phyloP scores from a whole-genome alignment of 345 rosid genomes.

The Heritiera fomes region DNA sequence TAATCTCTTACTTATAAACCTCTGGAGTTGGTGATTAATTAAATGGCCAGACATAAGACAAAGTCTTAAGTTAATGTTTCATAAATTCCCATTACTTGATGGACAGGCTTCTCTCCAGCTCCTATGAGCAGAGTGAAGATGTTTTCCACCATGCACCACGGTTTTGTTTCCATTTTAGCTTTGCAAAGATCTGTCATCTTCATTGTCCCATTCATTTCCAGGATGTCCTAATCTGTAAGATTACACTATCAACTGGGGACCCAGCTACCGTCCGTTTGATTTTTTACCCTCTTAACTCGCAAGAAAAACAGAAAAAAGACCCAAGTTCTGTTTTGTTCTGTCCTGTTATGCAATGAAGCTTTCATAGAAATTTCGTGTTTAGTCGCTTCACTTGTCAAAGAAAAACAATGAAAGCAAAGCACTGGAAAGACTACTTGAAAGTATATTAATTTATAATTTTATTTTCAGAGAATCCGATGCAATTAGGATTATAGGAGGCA shows the following conservation, averaged over 20 bases:
- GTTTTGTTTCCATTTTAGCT: neutral
- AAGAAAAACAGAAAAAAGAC: no score
- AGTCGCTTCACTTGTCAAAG: neutral
- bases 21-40: neutral
- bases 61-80: neutral
- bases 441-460: neutral
- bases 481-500: neutral
- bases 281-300: no score
- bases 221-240: conserved; percentile 23
- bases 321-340: no score
- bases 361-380: neutral
- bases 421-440: no score
- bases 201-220: neutral
- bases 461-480: neutral
- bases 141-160: neutral
- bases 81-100: neutral
- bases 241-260: conserved; percentile 27
- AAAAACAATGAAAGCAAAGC: no score
- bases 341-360: no score
- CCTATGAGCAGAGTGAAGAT: neutral
- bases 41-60: neutral
- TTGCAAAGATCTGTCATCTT: neutral
- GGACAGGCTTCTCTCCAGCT: neutral
- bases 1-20: neutral
- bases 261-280: neutral